phyloP scores from a whole-genome alignment of 108 stramenopile species.

The Skeletonema tropicum region DNA sequence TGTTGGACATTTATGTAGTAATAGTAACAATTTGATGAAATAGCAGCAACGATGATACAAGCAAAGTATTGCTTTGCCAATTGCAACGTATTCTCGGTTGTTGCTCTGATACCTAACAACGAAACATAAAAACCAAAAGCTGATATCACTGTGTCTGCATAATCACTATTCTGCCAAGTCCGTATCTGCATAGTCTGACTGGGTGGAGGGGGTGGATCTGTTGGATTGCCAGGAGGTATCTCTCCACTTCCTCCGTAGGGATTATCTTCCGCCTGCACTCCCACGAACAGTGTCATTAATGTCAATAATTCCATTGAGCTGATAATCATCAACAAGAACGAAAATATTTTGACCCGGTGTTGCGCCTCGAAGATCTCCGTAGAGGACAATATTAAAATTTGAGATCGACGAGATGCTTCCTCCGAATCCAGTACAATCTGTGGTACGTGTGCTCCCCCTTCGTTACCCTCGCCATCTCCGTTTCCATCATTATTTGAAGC shows the following conservation, averaged over 20 bases:
- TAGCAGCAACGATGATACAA: conserved; percentile 59
- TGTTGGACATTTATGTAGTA: conserved; percentile 52
- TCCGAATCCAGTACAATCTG: conserved; percentile 72
- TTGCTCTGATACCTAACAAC: conserved; percentile 61
- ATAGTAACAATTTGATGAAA: conserved; percentile 63
- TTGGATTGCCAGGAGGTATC: conserved; percentile 51
- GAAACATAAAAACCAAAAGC: conserved; percentile 76
- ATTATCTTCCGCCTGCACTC: conserved; percentile 50
- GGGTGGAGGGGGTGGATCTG: conserved; percentile 27
- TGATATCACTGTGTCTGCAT: conserved; percentile 63
- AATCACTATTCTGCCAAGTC: conserved; percentile 66
- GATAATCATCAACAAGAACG: conserved; percentile 77
- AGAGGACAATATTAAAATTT: conserved; percentile 74
- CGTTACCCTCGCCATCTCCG: conserved; percentile 2
- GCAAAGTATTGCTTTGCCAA: conserved; percentile 64
- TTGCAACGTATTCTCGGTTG: conserved; percentile 67
- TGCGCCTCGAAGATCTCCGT: conserved; percentile 79
- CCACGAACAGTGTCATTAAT: conserved; percentile 64
- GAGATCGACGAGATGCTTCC: conserved; percentile 75
- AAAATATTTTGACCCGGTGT: conserved; percentile 81
- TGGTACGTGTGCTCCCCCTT: conserved; percentile 72
- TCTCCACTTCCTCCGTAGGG: conserved; percentile 22
- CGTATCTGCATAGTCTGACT: conserved; percentile 29
- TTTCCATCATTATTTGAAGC: conserved; percentile 7
- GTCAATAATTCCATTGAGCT: conserved; percentile 72